Conservation (phyloP, 345 rosid genomes). For the Orychophragmus violaceus region DNA sequence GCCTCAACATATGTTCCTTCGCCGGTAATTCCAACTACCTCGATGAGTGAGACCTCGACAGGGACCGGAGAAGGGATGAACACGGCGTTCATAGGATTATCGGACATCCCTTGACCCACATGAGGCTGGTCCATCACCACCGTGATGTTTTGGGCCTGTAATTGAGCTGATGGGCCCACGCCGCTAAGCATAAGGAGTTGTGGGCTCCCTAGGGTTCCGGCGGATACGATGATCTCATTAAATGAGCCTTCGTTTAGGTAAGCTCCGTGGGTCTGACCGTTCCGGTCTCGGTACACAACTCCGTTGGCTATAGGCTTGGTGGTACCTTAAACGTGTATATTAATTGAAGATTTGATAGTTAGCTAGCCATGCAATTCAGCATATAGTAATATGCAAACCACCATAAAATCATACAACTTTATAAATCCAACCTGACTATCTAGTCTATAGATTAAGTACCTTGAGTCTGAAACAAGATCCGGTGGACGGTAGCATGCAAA, state of each 20-base stretch:
- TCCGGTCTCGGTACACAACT: slow-evolving; percentile 42
- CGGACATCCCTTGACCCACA: slow-evolving; percentile 72
- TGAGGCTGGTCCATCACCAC: slow-evolving; percentile 50
- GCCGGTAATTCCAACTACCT: slow-evolving; percentile 62
- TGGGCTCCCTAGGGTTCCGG: slow-evolving; percentile 77
- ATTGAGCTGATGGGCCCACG: slow-evolving; percentile 51
- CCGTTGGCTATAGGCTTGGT: slow-evolving; percentile 48
- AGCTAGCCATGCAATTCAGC: background rate
- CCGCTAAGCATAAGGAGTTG: slow-evolving; percentile 70
- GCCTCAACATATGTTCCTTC: slow-evolving; percentile 60
- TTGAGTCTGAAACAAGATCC: slow-evolving; percentile 35
- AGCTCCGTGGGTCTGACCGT: slow-evolving; percentile 39
- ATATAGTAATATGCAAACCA: background rate
- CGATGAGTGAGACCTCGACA: slow-evolving; percentile 71
- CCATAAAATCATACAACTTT: background rate
- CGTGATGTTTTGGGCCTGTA: slow-evolving; percentile 38
- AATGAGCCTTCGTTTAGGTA: slow-evolving; percentile 35
- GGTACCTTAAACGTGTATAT: slow-evolving; percentile 13
- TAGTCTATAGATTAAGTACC: slow-evolving; percentile 17
- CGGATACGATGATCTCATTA: slow-evolving; percentile 50
- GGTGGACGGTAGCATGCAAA: slow-evolving; percentile 53
- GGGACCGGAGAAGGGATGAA: slow-evolving; percentile 57
- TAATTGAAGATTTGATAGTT: background rate
- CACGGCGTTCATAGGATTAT: slow-evolving; percentile 71
- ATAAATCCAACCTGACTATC: background rate